phyloP scores from a whole-genome alignment of 1,139 yeast species.

The Lodderomyces metapsilosis region DNA sequence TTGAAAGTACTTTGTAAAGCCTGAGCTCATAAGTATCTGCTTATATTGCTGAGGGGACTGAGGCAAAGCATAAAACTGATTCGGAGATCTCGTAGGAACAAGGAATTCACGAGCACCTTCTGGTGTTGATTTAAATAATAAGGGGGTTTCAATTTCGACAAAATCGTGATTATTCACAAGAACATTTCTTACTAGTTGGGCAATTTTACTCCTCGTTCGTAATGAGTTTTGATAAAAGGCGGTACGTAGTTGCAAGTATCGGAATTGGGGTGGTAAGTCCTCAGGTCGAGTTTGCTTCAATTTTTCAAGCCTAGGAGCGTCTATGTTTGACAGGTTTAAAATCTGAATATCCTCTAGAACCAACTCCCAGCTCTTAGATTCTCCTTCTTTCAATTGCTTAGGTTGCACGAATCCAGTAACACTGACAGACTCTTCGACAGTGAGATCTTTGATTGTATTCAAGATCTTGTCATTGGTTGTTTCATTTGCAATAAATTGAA shows the following conservation, averaged over 20 bases:
- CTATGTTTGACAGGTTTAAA: conserved; percentile 63
- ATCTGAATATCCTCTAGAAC: conserved; percentile 50
- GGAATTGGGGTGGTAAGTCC: conserved; percentile 71
- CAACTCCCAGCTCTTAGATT: conserved; percentile 45
- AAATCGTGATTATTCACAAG: conserved; percentile 51
- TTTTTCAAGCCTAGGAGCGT: conserved; percentile 70
- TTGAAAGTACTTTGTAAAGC: conserved; percentile 82
- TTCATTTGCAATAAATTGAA: conserved; percentile 60
- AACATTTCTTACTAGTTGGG: conserved; percentile 51
- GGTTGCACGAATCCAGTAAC: conserved; percentile 55
- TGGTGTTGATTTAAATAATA: conserved; percentile 91
- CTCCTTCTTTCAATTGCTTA: conserved; percentile 21
- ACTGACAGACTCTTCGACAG: conserved; percentile 73
- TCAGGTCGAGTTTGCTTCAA: conserved; percentile 48
- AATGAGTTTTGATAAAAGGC: conserved; percentile 60
- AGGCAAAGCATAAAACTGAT: conserved; percentile 81
- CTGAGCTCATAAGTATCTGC: conserved; percentile 92
- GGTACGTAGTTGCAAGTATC: conserved; percentile 77
- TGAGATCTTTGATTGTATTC: conserved; percentile 46
- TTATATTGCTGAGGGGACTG: conserved; percentile 98
- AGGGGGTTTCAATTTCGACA: conserved; percentile 88
- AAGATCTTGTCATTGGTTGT: conserved; percentile 28
- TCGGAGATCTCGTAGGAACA: conserved; percentile 76
- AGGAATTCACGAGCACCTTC: conserved; percentile 97
- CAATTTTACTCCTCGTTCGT: conserved; percentile 59